Evolutionary conservation across 164 flowering plant genomes (phyloP), one percentile per base, ranked within the genome.

Genomic region (Annona squamosa): DNA sequence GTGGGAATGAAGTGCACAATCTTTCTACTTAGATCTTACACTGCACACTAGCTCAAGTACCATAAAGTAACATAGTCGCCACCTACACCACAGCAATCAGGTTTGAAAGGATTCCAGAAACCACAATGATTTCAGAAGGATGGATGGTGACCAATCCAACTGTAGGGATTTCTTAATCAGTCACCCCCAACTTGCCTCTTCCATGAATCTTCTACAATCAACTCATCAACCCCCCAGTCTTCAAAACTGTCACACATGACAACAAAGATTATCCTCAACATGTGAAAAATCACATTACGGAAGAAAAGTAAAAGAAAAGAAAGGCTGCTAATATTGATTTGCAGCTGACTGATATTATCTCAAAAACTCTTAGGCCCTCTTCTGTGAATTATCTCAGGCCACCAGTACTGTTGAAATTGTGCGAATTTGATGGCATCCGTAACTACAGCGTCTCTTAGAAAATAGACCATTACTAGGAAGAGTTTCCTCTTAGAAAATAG

Each of bases 191-290:
- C 98, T 76, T 94, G 98, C 78, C 97, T 87, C 86, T 90, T 94
- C 98, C 98, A 94, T 0, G 97, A 88, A 73, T 94, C 98, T 77
- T 94, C 98, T 62, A 94, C 98, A 48, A 91, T 94, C 81, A 93
- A 73, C 75, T 93, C 98, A 83, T 93, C 96, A 5, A 93, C 98
- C 46, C 97, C 97, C 97, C 98, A 93, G 67, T 93, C 98, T 75
- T 91, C 98, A 19, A 85, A 91, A 77, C 97, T 93, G 84, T 48
- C 56, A 44, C 17, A 59, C 48, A 57, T 66, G 43, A 12, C 13
- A 9, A 16, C 13, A 2, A 52, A 52, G 13, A 52, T 7, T 16
- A 52, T 52, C 59, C 9, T 12, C 13, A 10, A 52, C 13, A 16
- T 3, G 13, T 52, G 59, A 26, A 26, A 26, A 26, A 26, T 26